Conservation (phyloP, 176 grass and related monocot species). For the Triticum aestivum region DNA sequence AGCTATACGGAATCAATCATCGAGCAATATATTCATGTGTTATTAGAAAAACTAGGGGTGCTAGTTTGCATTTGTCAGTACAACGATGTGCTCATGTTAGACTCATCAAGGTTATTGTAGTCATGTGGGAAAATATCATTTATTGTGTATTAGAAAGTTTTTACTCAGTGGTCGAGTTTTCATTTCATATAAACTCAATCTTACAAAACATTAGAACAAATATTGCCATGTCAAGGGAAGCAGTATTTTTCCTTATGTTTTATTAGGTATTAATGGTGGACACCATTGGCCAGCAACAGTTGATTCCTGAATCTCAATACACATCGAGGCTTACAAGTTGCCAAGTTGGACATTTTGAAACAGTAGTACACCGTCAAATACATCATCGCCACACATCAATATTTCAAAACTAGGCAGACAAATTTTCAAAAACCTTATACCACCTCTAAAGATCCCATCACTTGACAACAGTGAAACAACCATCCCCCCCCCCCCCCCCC, state of each 20-base stretch:
- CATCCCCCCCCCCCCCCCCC: too few relatives aligned
- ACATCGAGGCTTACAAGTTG: background rate
- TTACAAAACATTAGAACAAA: too few relatives aligned
- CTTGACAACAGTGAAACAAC: too few relatives aligned
- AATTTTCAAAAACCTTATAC: too few relatives aligned
- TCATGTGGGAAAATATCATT: background rate
- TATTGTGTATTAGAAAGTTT: too few relatives aligned
- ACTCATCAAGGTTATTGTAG: background rate
- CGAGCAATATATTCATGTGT: background rate
- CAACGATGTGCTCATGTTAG: background rate
- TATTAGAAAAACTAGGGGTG: background rate
- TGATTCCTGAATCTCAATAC: background rate
- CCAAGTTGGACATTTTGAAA: background rate
- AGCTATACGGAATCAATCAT: constrained; percentile 4
- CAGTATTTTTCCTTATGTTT: too few relatives aligned
- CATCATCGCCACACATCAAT: too few relatives aligned
- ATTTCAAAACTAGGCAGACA: too few relatives aligned
- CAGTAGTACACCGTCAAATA: too few relatives aligned
- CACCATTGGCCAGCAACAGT: background rate
- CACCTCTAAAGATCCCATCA: too few relatives aligned
- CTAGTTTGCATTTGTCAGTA: background rate
- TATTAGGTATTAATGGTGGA: background rate
- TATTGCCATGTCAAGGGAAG: too few relatives aligned
- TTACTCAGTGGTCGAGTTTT: too few relatives aligned
- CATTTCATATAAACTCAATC: background rate